These are phyloP conservation scores for Leucosporidium scottii DNA, from an alignment of 768 basidiomycete genomes.

Conservation along the genomic window DNA sequence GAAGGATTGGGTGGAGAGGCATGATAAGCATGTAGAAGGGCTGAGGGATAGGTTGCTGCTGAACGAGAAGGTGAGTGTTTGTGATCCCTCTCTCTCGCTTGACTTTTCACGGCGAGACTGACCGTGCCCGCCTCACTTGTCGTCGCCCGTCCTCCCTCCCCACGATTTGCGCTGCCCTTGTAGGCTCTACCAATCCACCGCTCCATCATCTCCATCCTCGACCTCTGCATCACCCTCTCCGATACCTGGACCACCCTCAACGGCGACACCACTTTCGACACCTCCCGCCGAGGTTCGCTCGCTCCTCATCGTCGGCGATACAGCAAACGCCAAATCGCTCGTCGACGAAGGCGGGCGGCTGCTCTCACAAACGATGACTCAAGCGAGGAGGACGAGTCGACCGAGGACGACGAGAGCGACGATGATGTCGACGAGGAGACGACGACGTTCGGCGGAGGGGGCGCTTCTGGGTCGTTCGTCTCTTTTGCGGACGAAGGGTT, in stretches of 20 bases:
- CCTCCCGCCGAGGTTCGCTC: background rate
- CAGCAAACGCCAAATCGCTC: background rate
- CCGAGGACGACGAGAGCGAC: background rate
- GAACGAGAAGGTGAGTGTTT: background rate
- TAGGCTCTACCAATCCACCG: background rate
- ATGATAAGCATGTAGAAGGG: background rate
- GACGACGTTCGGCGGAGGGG: background rate
- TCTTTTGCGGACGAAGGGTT: background rate
- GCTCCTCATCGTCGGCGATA: background rate
- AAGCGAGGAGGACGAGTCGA: background rate
- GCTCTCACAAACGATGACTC: background rate
- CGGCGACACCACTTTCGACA: background rate
- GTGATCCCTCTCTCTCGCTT: too few species aligned
- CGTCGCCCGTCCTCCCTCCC: too few species aligned
- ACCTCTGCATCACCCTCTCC: conserved; percentile 6
- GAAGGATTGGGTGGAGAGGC: background rate
- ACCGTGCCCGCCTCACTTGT: too few species aligned
- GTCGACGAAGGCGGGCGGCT: background rate
- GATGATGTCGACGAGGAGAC: background rate
- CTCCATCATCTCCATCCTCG: background rate
- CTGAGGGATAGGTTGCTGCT: background rate
- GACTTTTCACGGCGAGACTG: too few species aligned
- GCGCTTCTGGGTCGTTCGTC: background rate
- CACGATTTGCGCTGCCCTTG: background rate
- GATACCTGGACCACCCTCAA: conserved; percentile 5